Base-by-base conservation (phyloP, 352 stramenopile species). In the Phytopythium ostracodes region DNA sequence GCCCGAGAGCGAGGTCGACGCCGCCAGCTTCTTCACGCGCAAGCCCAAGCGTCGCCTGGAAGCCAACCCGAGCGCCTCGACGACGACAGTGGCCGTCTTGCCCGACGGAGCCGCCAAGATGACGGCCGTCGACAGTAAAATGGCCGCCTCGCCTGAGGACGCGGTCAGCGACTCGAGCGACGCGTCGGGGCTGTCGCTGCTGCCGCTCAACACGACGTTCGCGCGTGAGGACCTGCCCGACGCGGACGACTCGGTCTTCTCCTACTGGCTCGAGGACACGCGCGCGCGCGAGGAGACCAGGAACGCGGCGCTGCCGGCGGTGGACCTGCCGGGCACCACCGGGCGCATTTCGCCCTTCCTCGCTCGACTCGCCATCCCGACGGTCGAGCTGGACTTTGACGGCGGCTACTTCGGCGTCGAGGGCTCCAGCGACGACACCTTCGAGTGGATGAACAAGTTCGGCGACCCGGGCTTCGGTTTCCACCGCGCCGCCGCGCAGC, bases 381-480 rank as follows among this genome's bases (percentile, higher is more conserved):
- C 84, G 33, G 61, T 94, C 8, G 77, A 91, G n/a, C 58, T 94
- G 46, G 68, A 74, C 51, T 94, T 92, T 57, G 79, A 90, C 24
- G 79, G 75, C 24, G 79, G 67, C 7, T 88, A 92, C 69, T 82
- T 79, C 42, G 83, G 79, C 9, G 78, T 91, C 17, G 79, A 87
- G 4, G 61, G 71, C 46, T 82, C 81, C 12, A 68, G 65, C 46
- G 79, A 78, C 49, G 85, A 92, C 55, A 82, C 83, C 38, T 65
- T 88, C 50, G 75, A 85, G n/a, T 92, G 84, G 81, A 83, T 92
- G 55, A 92, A 79, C 31, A 80, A 80, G 47, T 92, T 88, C 51
- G 81, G 70, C 20, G 85, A 94, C 59, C 83, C 85, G 27, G 65
- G 66, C 5, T 92, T 92, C 44, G 73, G 73, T 36, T 92, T 91